Base-by-base conservation (phyloP, 306 rosid genomes). In the Ziziphus jujuba region DNA sequence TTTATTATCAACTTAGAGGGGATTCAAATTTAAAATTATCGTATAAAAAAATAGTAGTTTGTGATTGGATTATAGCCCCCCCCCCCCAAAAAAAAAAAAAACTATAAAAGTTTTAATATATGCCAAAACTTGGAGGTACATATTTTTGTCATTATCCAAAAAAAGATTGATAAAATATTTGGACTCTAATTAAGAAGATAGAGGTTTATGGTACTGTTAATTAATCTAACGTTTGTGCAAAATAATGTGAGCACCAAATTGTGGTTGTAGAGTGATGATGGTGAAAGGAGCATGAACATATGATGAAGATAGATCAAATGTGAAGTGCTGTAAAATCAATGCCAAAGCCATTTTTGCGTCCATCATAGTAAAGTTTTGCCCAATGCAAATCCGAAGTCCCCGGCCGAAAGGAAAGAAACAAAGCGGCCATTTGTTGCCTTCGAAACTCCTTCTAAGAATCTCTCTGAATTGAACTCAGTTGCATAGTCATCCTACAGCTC, bases 341-440 rank as follows among this genome's bases (percentile, higher is more conserved):
- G 88, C 72, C 44, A 86, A 25, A 2, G 44, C 80, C 21, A 76
- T 22, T 60, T 86, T 86, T 5, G 84, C 84, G 50, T 83, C 88
- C 9, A 68, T 31, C 69, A 56, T 60, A 3, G 77, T 25, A 61
- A 81, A 88, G 59, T 79, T 85, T 70, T 81, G 87, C 17, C 87
- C 91, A 13, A 88, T 77, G 79, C 89, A 88, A 5, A 81, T 71
- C 38, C 95, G 63, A 28, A 87, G 91, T 63, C 87, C 95, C 72
- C 87, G 59, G 17, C 95, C 87, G 56, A 88, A 88, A 0, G 95
- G 91, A 15, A 85, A 52, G 67, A 68, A 84, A 5, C 77, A 63
- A 31, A 36, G 20, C 3, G 70, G 11, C 80, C 67, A 19, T 80
- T 82, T 11, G 88, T 74, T 48, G 90, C 90, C 67, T 82, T 84